Percentiles rank a stretch among this genome's conserved stretches.
phyloP scores from a whole-genome alignment of 495 filamentous ascomycete genomes.

The Oidiodendron maius region DNA sequence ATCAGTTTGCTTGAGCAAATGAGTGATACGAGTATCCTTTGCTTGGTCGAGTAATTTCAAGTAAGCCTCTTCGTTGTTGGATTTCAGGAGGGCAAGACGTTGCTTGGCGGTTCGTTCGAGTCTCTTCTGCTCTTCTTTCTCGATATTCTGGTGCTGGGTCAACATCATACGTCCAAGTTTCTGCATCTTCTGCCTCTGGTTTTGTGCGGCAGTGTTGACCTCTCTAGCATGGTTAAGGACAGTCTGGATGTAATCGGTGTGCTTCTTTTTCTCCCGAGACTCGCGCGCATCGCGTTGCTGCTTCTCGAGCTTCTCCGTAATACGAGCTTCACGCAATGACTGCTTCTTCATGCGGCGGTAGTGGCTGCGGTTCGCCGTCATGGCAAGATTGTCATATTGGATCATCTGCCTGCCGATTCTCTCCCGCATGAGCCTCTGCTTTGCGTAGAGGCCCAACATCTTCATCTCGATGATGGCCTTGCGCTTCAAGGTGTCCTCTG shows the following conservation, averaged over 20 bases:
- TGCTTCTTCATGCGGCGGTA: slow-evolving; percentile 97
- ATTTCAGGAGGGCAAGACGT: slow-evolving; percentile 96
- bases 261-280: slow-evolving; percentile 91
- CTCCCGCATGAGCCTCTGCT: slow-evolving; percentile 79
- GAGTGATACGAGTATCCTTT: slow-evolving; percentile 98
- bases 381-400: slow-evolving; percentile 87
- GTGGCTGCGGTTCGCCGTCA: slow-evolving; percentile 83
- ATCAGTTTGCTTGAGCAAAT: slow-evolving; percentile 92
- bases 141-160: slow-evolving; percentile 85
- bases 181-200: slow-evolving; percentile 62
- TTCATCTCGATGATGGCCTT: slow-evolving; percentile 93
- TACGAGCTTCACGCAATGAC: slow-evolving; percentile 87
- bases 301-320: slow-evolving; percentile 98
- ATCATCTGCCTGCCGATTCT: slow-evolving; percentile 84
- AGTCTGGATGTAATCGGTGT: slow-evolving; percentile 75
- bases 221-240: slow-evolving; percentile 66
- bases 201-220: slow-evolving; percentile 49
- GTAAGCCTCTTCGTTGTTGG: slow-evolving; percentile 98
- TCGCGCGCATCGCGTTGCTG: slow-evolving; percentile 94
- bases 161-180: slow-evolving; percentile 87
- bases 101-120: slow-evolving; percentile 96
- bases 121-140: slow-evolving; percentile 97
- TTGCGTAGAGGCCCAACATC: slow-evolving; percentile 71
- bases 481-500: slow-evolving; percentile 78
- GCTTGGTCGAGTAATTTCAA: slow-evolving; percentile 94